Percentiles rank a stretch among this genome's conserved stretches.
Evolutionary conservation across 108 stramenopile genomes (phyloP).

Genomic region (Skeletonema grethae): DNA sequence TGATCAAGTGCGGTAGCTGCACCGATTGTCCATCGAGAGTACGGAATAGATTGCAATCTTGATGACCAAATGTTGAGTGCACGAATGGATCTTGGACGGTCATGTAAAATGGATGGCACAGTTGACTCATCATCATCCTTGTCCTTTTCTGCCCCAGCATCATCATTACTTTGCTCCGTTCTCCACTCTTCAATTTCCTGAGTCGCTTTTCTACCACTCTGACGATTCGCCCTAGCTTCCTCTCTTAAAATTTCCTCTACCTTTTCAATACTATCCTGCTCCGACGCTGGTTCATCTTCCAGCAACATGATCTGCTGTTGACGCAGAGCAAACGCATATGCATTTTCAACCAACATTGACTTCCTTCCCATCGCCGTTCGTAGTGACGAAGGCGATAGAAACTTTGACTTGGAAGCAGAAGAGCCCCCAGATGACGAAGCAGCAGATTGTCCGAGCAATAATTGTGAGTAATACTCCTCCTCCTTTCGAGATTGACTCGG

Average conservation of each 20-base stretch:
- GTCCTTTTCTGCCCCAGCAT: background rate
- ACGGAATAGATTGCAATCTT: constrained; percentile 73
- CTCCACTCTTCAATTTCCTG: constrained; percentile 45
- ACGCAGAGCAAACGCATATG: constrained; percentile 76
- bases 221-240: constrained; percentile 51
- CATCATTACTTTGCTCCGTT: constrained; percentile 4
- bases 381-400: constrained; percentile 23
- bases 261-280: constrained; percentile 61
- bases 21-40: constrained; percentile 81
- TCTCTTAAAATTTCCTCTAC: constrained; percentile 70
- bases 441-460: constrained; percentile 57
- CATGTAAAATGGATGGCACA: constrained; percentile 53
- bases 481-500: constrained; percentile 23
- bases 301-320: constrained; percentile 75
- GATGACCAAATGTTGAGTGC: constrained; percentile 78
- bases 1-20: constrained; percentile 85
- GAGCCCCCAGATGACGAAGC: background rate
- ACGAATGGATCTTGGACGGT: constrained; percentile 63
- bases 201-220: constrained; percentile 33
- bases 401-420: background rate
- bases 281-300: constrained; percentile 41
- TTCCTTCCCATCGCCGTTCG: constrained; percentile 73
- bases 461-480: constrained; percentile 74
- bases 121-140: constrained; percentile 33
- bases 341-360: constrained; percentile 62